Conservation (phyloP, 2,329 filamentous ascomycete genomes). For the Fusarium sp. region DNA sequence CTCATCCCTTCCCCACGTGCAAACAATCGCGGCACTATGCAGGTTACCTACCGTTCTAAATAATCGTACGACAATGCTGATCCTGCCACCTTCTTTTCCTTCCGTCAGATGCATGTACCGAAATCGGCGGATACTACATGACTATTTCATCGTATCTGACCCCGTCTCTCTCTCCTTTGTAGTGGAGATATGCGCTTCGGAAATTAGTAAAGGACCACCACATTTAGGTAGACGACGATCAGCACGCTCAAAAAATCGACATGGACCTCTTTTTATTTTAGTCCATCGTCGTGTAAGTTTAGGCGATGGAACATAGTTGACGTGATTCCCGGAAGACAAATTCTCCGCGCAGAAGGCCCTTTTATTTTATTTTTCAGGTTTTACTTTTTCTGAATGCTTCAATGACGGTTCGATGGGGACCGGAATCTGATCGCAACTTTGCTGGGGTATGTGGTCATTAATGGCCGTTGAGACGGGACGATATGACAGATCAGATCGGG, state of each 20-base stretch:
- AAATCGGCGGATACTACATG: conserved; percentile 1
- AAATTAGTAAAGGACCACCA: conserved; percentile 40
- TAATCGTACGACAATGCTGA: conserved; percentile 30
- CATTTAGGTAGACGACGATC: background rate
- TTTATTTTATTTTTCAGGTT: background rate
- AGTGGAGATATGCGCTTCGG: conserved; percentile 24
- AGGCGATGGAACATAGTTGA: background rate
- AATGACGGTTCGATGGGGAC: conserved; percentile 6
- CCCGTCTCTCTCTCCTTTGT: background rate
- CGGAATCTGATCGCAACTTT: background rate
- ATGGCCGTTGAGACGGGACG: background rate
- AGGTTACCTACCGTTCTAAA: conserved; percentile 12
- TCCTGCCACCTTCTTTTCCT: background rate
- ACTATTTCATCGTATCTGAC: background rate
- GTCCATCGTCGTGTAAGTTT: background rate
- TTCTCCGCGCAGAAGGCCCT: conserved; percentile 21
- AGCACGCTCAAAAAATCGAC: background rate
- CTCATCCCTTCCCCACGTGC: conserved; percentile 28
- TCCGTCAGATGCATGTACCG: background rate
- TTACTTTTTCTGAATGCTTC: conserved; percentile 3
- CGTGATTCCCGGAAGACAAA: conserved; percentile 23
- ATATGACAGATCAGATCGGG: background rate
- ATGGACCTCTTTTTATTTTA: background rate
- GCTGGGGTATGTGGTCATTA: background rate
- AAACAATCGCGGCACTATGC: background rate